phyloP scores from a whole-genome alignment of 179 eudicot genomes.

The Patellifolia procumbens region DNA sequence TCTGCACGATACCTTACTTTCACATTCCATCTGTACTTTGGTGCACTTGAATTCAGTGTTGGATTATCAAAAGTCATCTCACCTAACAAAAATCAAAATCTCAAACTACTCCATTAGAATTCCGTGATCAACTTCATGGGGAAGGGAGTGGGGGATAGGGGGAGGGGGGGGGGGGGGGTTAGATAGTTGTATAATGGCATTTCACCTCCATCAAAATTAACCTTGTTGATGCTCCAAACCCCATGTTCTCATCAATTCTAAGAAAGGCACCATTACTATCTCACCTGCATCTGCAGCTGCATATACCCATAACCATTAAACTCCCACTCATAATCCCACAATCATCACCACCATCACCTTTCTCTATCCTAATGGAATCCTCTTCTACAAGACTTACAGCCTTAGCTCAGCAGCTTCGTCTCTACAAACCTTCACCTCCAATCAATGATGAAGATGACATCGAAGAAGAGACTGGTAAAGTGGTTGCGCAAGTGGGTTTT shows the following conservation, averaged over 20 bases:
- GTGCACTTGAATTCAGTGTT: too few relatives aligned
- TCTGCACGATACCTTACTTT: too few relatives aligned
- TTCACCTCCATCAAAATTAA: background rate
- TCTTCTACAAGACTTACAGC: constrained; percentile 43
- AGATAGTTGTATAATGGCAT: too few relatives aligned
- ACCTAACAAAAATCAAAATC: too few relatives aligned
- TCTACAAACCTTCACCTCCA: constrained; percentile 60
- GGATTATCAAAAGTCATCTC: too few relatives aligned
- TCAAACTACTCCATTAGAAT: too few relatives aligned
- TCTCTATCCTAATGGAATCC: constrained; percentile 32
- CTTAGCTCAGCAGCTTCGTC: constrained; percentile 69
- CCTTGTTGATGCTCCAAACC: background rate
- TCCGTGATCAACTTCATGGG: too few relatives aligned
- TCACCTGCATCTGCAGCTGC: constrained; percentile 16
- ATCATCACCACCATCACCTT: constrained; percentile 1
- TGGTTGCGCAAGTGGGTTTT: constrained; percentile 71
- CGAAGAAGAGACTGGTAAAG: constrained; percentile 51
- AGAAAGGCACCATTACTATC: constrained; percentile 24
- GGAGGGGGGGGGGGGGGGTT: too few relatives aligned
- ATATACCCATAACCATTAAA: constrained; percentile 12
- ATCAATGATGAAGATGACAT: constrained; percentile 34
- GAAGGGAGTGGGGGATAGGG: too few relatives aligned
- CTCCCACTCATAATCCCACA: constrained; percentile 9
- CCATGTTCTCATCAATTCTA: constrained; percentile 32
- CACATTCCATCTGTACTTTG: too few relatives aligned